A percentile compares a stretch with the other conserved stretches of the same genome.
phyloP scores from a whole-genome alignment of 331 rosid genomes.

The Rosa hybrid region DNA sequence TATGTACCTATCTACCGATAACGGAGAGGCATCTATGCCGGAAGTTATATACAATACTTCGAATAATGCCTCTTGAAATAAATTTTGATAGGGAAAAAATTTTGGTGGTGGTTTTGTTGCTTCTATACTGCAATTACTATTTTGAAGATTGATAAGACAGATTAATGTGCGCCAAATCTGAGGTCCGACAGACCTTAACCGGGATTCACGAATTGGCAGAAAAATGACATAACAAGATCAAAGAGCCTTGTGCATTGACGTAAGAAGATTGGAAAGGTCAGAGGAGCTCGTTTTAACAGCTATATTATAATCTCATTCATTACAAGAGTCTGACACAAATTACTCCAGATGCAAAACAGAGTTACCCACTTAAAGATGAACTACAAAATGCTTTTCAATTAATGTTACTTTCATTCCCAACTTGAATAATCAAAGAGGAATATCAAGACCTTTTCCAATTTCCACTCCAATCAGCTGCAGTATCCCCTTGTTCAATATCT shows the following conservation, averaged over 20 bases:
- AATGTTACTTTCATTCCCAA: background rate
- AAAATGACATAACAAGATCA: background rate
- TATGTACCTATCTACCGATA: background rate
- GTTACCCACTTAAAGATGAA: background rate
- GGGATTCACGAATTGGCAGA: background rate
- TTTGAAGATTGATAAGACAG: background rate
- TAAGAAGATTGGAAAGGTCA: background rate
- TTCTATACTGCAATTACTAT: background rate
- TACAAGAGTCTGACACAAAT: background rate
- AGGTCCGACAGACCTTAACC: background rate
- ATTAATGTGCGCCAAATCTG: background rate
- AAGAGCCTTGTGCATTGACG: background rate
- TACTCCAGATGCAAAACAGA: background rate
- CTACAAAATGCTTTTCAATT: background rate
- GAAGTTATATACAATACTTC: background rate
- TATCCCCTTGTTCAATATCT: conserved; percentile 76
- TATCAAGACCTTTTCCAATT: conserved; percentile 74
- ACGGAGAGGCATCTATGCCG: background rate
- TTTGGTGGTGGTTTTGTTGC: background rate
- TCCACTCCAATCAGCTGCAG: conserved; percentile 84
- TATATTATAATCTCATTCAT: background rate
- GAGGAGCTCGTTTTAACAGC: background rate
- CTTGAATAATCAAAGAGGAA: conserved; percentile 57
- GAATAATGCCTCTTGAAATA: background rate
- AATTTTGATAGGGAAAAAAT: background rate